These are phyloP conservation scores for Pichia cephalocereana DNA, from an alignment of 805 yeast genomes.

Conservation along the genomic window DNA sequence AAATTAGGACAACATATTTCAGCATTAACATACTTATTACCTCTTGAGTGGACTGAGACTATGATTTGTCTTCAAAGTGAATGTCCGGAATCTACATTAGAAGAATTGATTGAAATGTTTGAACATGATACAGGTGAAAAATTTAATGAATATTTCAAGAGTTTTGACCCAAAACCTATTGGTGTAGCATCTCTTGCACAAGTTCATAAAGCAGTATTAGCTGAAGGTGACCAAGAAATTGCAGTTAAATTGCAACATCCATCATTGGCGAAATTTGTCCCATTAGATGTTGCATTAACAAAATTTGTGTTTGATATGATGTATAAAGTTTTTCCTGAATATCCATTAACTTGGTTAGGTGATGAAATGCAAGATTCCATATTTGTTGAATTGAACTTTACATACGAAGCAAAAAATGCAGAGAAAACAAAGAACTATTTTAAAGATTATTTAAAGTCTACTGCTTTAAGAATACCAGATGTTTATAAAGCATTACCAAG, in stretches of 20 bases:
- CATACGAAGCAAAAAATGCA: constrained; percentile 80
- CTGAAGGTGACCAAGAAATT: constrained; percentile 49
- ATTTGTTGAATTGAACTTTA: constrained; percentile 83
- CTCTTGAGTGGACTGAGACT: constrained; percentile 90
- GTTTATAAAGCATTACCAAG: constrained; percentile 59
- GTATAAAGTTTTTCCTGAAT: constrained; percentile 80
- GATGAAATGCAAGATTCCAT: constrained; percentile 85
- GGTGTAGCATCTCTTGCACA: constrained; percentile 97
- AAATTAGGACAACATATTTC: constrained; percentile 92
- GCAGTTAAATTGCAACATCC: constrained; percentile 98
- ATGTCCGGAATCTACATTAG: constrained; percentile 74
- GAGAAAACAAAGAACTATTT: constrained; percentile 61
- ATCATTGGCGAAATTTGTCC: constrained; percentile 74
- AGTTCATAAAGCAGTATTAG: constrained; percentile 72
- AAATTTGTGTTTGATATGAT: constrained; percentile 64
- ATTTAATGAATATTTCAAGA: constrained; percentile 55
- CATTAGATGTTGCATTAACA: constrained; percentile 77
- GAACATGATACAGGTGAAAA: constrained; percentile 50
- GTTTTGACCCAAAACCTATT: constrained; percentile 65
- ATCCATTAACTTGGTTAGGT: constrained; percentile 91
- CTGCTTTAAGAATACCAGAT: constrained; percentile 76
- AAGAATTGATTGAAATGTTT: constrained; percentile 63
- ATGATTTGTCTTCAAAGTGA: constrained; percentile 89
- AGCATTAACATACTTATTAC: constrained; percentile 85
- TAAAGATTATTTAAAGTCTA: constrained; percentile 39